Evolutionary conservation across 2,329 filamentous ascomycete genomes (phyloP), one percentile per base, ranked within the genome.

Genomic region (Aspergillus costaricaensis): DNA sequence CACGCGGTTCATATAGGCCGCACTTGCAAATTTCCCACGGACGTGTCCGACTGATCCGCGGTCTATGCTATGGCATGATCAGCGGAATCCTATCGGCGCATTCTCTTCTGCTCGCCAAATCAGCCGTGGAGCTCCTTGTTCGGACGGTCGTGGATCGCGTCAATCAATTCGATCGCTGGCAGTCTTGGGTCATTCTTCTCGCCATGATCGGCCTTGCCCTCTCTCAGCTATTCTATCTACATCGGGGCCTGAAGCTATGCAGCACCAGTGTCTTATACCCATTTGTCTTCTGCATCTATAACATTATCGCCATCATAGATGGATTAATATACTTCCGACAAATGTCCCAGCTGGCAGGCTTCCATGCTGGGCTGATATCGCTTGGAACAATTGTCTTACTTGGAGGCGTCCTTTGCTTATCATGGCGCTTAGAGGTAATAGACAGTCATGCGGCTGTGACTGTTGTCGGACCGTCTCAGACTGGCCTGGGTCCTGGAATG

Each of bases 231-330:
- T 99, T 96, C 79, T 98, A 96, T 76, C 86, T 99, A 62, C 95
- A 99, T 74, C 87, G 91, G 47, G 95, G 95, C 56, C 84, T 99
- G 64, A 96, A 96, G 77, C 84, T 99, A 55, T 92, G 96, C 76
- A 97, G 93, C 57, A 98, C 95, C 21, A 96, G 92, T 70, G 90
- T 98, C 63, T 83, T 99, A 67, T 99, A 99, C 77, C 95, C 95
- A 5, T 88, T 98, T 68, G 93, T 98, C 41, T 99, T 99, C 78
- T 99, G 95, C 83, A 87, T 98, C 65, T 99, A 98, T 83, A 99
- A 99, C 82, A 96, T 99, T 71, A 93, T 98, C 72, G 95, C 95
- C 66, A 99, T 99, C 68, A 82, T 98, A 67, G 95, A 99, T 77
- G 95, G 95, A 32, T 83, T 99, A 67, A 96, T 99, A 70, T 99